Evolutionary conservation across 768 basidiomycete species (phyloP).

Genomic region (Cubamyces lactineus): DNA sequence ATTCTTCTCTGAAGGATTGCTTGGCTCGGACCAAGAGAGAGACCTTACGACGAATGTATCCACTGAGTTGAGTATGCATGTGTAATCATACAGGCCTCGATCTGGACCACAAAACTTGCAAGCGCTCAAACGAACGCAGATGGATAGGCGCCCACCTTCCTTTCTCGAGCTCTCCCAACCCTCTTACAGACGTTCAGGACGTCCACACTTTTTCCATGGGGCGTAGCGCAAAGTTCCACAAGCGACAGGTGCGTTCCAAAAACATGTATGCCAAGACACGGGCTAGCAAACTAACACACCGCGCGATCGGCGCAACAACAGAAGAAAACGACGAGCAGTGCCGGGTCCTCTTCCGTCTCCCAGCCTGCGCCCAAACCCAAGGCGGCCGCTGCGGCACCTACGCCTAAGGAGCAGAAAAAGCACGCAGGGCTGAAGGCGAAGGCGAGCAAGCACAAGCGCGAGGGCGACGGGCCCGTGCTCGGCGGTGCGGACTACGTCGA

Average conservation of each 20-base stretch:
- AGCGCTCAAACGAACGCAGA: no score
- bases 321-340: slow-evolving; percentile 33
- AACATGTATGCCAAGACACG: no score
- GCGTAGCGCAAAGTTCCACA: slow-evolving; percentile 67
- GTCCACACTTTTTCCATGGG: slow-evolving; percentile 46
- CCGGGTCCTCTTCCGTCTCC: slow-evolving; percentile 7
- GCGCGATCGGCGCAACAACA: not conserved
- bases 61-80: no score
- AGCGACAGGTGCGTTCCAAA: slow-evolving; percentile 50
- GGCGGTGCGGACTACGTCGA: slow-evolving; percentile 80
- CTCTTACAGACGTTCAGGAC: not conserved
- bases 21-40: no score
- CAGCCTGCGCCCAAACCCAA: slow-evolving; percentile 14
- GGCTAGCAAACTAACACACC: not conserved
- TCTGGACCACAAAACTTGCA: no score
- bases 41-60: no score
- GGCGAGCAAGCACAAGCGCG: slow-evolving; percentile 31
- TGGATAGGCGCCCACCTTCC: not conserved
- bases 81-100: no score
- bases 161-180: not conserved
- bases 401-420: slow-evolving; percentile 44
- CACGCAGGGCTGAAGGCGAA: slow-evolving; percentile 53
- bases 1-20: no score
- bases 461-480: slow-evolving; percentile 49
- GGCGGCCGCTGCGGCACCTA: slow-evolving; percentile 26